Evolutionary conservation across 2,329 filamentous ascomycete genomes (phyloP), one percentile per base, ranked within the genome.

Genomic region (Diplodia intermedia): DNA sequence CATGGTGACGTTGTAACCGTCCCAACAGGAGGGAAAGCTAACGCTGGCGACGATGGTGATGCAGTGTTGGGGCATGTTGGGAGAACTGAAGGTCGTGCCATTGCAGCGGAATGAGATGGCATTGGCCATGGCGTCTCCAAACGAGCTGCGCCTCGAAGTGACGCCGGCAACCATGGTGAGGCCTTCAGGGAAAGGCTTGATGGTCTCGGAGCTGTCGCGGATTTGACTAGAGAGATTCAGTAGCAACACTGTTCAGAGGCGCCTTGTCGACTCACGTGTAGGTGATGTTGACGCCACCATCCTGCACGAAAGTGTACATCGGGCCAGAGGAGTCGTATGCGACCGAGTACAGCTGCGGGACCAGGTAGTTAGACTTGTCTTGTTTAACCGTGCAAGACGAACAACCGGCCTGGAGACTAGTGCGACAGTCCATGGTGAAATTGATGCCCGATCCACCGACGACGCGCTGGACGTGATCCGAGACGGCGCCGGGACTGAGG

Each of bases 131-230:
- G 85, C 85, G 57, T 81, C 82, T 53, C 79, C 76, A n/a, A 40
- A 60, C 12, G 29, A 49, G 40, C 31, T 60, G 52, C 38, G 11
- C 20, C 53, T 81, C 75, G 76, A 82, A 14, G 87, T 79, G 74
- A 92, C 82, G 62, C 91, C 91, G 69, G 85, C 87, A 67, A 94
- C 74, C 83, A 94, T 92, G 75, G 89, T 87, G 71, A 94, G 85
- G 20, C 89, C 90, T 9, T 84, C 75, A 12, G 91, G 91, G 81
- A 93, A 94, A 15, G 90, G 83, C 72, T 85, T 84, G 75, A 92
- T 85, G 26, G 88, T 83, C 73, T 92, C 89, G 0, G 9, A 18
- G 71, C 87, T 86, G 52, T 81, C 15, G 38, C n/a, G 47, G 47
- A 38, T n/a, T 38, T 63, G 60, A 40, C 60, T 63, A 33, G n/a